Evolutionary conservation across 352 stramenopile genomes (phyloP), one percentile per base, ranked within the genome.

Genomic region (Phytophthora constricta): DNA sequence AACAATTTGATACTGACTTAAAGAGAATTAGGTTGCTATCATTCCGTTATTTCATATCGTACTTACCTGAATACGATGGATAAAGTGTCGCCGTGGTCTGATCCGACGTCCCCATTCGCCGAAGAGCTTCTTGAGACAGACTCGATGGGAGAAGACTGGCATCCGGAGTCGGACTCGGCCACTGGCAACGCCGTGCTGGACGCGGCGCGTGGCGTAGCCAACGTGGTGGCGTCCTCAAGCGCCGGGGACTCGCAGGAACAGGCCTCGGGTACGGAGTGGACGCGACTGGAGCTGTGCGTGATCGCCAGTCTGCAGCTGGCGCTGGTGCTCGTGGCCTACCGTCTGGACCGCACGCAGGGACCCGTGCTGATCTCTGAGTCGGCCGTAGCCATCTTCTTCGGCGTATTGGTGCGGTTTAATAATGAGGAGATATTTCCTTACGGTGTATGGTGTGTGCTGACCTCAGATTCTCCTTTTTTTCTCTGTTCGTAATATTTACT

Each of bases 261-360:
- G 53, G 50, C 49, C 13, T 47, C 41, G 22, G 22, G 43, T 13
- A 66, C 62, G 8, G 79, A 93, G 37, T 96, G 88, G 88, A 85
- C 73, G 20, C 80, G 85, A 27, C 72, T 91, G 26, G 85, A 92
- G 67, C 79, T 96, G 17, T 92, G 90, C 34, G 77, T 87, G 50
- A 93, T 92, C 55, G 88, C 88, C 9, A 90, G 79, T 59, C 76
- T 96, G 51, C 88, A 96, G 74, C 75, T 96, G 22, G 70, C 86
- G 52, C 74, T 96, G 58, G 86, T 96, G 62, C 74, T 94, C 28
- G 84, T 96, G 5, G 74, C 86, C 45, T 96, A 94, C 62, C 88
- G 88, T 4, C 65, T 96, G 34, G 88, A 94, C 56, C 82, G 86
- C 8, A 77, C 81, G 26, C 72, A 86, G 47, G 73, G 82, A 28